These are phyloP conservation scores for Coemansia interrupta DNA, from an alignment of 192 early-diverging fungal genomes.

Conservation along the genomic window DNA sequence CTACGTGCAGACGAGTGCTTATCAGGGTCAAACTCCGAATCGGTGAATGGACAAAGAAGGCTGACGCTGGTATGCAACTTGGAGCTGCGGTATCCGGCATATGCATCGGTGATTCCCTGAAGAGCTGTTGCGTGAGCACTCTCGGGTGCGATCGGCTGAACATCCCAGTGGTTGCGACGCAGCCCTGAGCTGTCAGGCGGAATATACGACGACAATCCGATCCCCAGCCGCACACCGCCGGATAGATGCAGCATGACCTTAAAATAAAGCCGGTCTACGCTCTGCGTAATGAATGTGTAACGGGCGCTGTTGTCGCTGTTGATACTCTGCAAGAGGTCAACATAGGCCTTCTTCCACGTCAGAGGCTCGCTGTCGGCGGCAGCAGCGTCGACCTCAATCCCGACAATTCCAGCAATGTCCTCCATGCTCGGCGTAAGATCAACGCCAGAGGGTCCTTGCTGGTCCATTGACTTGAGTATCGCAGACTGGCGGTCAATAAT, in stretches of 20 bases:
- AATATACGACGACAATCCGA: conserved; percentile 47
- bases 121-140: conserved; percentile 10
- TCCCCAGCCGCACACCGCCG: conserved; percentile 50
- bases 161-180: conserved; percentile 51
- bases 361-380: conserved; percentile 7
- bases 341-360: conserved; percentile 24
- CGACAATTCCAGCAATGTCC: conserved; percentile 7
- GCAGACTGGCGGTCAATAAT: conserved; percentile 40
- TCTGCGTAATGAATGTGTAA: conserved; percentile 45
- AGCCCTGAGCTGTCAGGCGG: conserved; percentile 32
- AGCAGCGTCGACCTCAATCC: conserved; percentile 7
- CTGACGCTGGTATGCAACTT: conserved; percentile 46
- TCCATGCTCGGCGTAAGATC: conserved; percentile 11
- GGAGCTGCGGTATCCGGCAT: conserved; percentile 40
- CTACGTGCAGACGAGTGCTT: neutral
- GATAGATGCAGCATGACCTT: conserved; percentile 48
- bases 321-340: conserved; percentile 33
- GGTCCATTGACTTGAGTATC: conserved; percentile 29
- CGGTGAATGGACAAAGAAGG: conserved; percentile 43
- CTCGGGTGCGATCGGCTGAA: conserved; percentile 51
- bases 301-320: conserved; percentile 31
- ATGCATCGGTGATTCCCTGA: conserved; percentile 38
- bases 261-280: conserved; percentile 33
- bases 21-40: neutral
- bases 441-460: neutral